Conservation (phyloP, 495 filamentous ascomycete genomes). For the Xylaria castorea region DNA sequence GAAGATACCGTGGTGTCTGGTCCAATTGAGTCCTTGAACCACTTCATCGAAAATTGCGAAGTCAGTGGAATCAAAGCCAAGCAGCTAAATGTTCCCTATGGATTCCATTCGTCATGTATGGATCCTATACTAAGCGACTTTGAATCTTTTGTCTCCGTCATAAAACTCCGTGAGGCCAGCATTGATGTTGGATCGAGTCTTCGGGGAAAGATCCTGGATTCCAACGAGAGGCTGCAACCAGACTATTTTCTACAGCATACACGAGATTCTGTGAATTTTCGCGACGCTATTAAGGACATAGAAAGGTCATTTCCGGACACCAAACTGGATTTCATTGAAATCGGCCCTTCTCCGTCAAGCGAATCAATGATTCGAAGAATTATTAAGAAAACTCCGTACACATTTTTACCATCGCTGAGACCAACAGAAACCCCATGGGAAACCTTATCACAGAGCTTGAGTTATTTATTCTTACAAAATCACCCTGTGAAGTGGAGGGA, state of each 20-base stretch:
- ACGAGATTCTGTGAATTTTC: constrained; percentile 23
- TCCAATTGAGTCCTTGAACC: constrained; percentile 19
- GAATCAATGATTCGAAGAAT: constrained; percentile 12
- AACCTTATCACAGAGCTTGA: constrained; percentile 15
- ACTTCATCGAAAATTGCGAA: constrained; percentile 23
- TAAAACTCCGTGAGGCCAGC: not conserved
- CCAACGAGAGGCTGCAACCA: constrained; percentile 3
- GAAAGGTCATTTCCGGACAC: constrained; percentile 6
- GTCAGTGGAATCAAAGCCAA: constrained; percentile 20
- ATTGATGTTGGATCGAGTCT: constrained; percentile 23
- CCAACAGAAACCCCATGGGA: constrained; percentile 20
- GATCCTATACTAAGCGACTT: constrained; percentile 27
- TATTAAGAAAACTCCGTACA: not conserved
- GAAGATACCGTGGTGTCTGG: constrained; percentile 33
- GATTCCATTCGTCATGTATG: constrained; percentile 32
- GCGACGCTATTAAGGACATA: constrained; percentile 3
- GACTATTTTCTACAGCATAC: constrained; percentile 21
- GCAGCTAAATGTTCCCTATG: constrained; percentile 29
- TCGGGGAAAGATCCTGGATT: constrained; percentile 5
- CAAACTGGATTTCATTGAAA: constrained; percentile 20
- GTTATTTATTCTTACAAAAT: constrained; percentile 15
- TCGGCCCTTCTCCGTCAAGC: constrained; percentile 23
- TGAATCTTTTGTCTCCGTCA: not conserved
- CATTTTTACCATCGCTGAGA: constrained; percentile 22
- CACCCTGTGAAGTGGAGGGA: constrained; percentile 22